Evolutionary conservation across 495 filamentous ascomycete genomes (phyloP).

Genomic region (Neurospora sp.): DNA sequence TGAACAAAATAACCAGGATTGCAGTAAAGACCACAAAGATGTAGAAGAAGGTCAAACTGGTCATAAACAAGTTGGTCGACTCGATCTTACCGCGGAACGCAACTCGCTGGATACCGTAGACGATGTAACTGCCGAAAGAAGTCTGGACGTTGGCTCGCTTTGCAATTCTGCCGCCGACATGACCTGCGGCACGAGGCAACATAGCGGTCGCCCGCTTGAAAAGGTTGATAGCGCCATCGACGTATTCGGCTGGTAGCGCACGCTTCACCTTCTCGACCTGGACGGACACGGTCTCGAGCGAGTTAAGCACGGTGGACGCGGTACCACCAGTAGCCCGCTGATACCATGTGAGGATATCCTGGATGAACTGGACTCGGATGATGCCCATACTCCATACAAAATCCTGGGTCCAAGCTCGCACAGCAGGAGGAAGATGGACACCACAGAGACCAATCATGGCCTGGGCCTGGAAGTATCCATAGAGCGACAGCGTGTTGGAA

Average conservation of each 20-base stretch:
- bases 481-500: constrained; percentile 83
- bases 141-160: constrained; percentile 40
- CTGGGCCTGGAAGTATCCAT: constrained; percentile 92
- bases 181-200: constrained; percentile 32
- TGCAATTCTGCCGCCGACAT: constrained; percentile 25
- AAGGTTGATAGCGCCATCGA: constrained; percentile 26
- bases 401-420: constrained; percentile 92
- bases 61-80: constrained; percentile 87
- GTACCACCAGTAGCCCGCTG: constrained; percentile 87
- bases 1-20: constrained; percentile 67
- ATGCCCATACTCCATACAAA: constrained; percentile 99
- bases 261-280: constrained; percentile 65
- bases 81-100: constrained; percentile 82
- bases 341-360: constrained; percentile 89
- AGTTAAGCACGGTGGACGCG: constrained; percentile 69
- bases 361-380: constrained; percentile 78
- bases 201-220: constrained; percentile 37
- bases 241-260: constrained; percentile 23
- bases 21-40: constrained; percentile 66
- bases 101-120: constrained; percentile 82
- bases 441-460: constrained; percentile 88
- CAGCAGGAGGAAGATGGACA: constrained; percentile 80
- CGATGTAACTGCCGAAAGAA: constrained; percentile 47
- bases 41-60: constrained; percentile 81
- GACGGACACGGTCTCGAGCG: constrained; percentile 67